These are phyloP conservation scores for Fusarium secorum DNA, from an alignment of 2,329 filamentous ascomycete species.

Conservation along the genomic window DNA sequence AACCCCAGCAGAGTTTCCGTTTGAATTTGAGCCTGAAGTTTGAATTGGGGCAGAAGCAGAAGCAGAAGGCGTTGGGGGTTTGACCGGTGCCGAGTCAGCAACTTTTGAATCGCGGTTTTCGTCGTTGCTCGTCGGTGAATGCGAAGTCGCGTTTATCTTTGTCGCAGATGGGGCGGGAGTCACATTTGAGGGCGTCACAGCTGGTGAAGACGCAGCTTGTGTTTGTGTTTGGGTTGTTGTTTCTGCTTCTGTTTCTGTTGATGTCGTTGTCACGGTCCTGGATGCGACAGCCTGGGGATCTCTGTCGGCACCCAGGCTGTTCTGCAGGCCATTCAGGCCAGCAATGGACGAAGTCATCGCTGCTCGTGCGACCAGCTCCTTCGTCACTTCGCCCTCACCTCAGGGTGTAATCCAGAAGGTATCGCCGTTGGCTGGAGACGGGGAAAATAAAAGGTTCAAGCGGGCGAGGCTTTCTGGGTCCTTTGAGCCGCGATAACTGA, in stretches of 20 bases:
- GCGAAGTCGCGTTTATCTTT: slow-evolving; percentile 16
- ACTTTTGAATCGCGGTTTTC: slow-evolving; percentile 23
- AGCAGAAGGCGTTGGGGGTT: background rate
- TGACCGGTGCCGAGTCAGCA: slow-evolving; percentile 10
- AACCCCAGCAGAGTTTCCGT: slow-evolving; percentile 4
- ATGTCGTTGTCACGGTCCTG: slow-evolving; percentile 15
- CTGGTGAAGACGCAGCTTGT: slow-evolving; percentile 4
- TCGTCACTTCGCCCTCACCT: slow-evolving; percentile 53
- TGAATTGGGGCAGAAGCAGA: slow-evolving; percentile 6
- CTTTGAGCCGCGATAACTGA: slow-evolving; percentile 43
- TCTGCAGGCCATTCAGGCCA: slow-evolving; percentile 47
- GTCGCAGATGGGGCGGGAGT: slow-evolving; percentile 17
- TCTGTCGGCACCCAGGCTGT: slow-evolving; percentile 33
- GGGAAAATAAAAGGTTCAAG: slow-evolving; percentile 42
- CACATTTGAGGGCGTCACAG: slow-evolving; percentile 16
- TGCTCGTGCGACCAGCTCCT: slow-evolving; percentile 63
- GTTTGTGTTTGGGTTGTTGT: slow-evolving; percentile 2
- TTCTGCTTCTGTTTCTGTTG: slow-evolving; percentile 4
- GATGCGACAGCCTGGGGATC: slow-evolving; percentile 36
- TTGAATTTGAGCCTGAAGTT: slow-evolving; percentile 1
- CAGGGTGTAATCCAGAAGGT: slow-evolving; percentile 19
- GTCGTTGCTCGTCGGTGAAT: slow-evolving; percentile 21
- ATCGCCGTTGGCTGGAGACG: slow-evolving; percentile 31
- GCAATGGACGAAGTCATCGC: slow-evolving; percentile 69
- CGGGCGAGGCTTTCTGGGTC: slow-evolving; percentile 42